phyloP scores from a whole-genome alignment of 108 stramenopile species.

The Nitzschia sp. region DNA sequence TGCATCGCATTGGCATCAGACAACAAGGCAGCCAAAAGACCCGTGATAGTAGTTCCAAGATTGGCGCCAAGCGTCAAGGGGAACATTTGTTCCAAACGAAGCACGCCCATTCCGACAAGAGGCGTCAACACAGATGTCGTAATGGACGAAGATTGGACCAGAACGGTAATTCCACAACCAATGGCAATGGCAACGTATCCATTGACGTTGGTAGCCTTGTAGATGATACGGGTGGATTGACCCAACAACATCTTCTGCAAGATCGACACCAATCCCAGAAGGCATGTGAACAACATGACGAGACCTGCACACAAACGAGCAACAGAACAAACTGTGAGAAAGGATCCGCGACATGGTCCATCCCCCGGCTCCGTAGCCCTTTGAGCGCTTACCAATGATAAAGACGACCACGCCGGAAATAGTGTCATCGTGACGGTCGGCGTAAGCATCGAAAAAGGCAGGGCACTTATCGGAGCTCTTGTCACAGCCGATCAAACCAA shows the following conservation, averaged over 20 bases:
- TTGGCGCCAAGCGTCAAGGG: conserved; percentile 84
- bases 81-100: conserved; percentile 70
- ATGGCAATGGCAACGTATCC: conserved; percentile 79
- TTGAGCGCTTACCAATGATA: too few species aligned
- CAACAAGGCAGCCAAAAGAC: conserved; percentile 67
- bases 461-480: conserved; percentile 58
- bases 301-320: too few species aligned
- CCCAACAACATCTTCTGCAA: conserved; percentile 78
- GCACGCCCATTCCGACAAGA: conserved; percentile 72
- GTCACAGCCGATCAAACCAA: conserved; percentile 79
- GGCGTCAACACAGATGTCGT: conserved; percentile 82
- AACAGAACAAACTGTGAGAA: too few species aligned
- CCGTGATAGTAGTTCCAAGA: conserved; percentile 83
- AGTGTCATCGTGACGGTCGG: conserved; percentile 59
- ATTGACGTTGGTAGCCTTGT: conserved; percentile 88
- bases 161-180: conserved; percentile 77
- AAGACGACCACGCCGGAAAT: conserved; percentile 74
- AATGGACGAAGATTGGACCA: conserved; percentile 82
- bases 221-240: conserved; percentile 75
- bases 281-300: conserved; percentile 71
- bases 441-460: conserved; percentile 75
- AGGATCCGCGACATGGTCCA: too few species aligned
- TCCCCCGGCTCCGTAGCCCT: too few species aligned
- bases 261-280: conserved; percentile 77
- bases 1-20: conserved; percentile 64